Percentiles rank a stretch among this genome's conserved stretches.
phyloP scores from a whole-genome alignment of 768 basidiomycete species.

The Auricularia cornea region DNA sequence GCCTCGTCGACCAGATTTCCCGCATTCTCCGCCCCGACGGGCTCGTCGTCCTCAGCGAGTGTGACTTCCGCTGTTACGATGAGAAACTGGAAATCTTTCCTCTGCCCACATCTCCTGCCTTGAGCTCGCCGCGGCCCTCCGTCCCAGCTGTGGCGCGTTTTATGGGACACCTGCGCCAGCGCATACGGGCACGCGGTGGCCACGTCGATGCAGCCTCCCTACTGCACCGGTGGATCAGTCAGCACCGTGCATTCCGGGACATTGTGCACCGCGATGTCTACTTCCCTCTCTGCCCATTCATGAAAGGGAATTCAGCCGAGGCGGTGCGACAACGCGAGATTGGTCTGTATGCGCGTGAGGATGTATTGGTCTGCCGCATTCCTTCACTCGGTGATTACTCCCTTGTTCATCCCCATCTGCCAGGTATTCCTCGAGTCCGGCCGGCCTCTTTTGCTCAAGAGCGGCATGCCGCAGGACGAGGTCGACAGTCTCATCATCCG shows the following conservation, averaged over 20 bases:
- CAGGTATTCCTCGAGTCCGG: constrained; percentile 60
- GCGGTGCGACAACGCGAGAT: constrained; percentile 30
- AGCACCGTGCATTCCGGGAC: constrained; percentile 51
- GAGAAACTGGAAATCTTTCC: constrained; percentile 17
- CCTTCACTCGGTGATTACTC: neutral
- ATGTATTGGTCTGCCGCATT: constrained; percentile 1
- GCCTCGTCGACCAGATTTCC: constrained; percentile 56
- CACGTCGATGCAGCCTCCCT: constrained; percentile 53
- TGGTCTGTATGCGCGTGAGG: constrained; percentile 2
- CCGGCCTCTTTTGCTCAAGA: constrained; percentile 56
- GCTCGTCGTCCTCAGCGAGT: constrained; percentile 57
- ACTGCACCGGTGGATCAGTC: constrained; percentile 44
- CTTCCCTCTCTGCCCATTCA: constrained; percentile 49
- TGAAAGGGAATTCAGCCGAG: constrained; percentile 40
- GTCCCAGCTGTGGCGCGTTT: constrained; percentile 38
- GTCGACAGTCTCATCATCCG: constrained; percentile 47
- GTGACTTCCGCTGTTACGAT: constrained; percentile 60
- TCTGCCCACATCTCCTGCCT: neutral
- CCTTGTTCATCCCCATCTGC: neutral
- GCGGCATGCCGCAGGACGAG: constrained; percentile 45
- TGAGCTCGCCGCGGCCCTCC: neutral
- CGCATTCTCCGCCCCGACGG: constrained; percentile 64
- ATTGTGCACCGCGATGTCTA: constrained; percentile 51
- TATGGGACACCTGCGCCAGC: constrained; percentile 45
- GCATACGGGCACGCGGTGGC: constrained; percentile 51